A percentile compares a stretch with the other conserved stretches of the same genome.
Evolutionary conservation across 805 yeast genomes (phyloP).

Genomic region (Candida ascalaphidarum): DNA sequence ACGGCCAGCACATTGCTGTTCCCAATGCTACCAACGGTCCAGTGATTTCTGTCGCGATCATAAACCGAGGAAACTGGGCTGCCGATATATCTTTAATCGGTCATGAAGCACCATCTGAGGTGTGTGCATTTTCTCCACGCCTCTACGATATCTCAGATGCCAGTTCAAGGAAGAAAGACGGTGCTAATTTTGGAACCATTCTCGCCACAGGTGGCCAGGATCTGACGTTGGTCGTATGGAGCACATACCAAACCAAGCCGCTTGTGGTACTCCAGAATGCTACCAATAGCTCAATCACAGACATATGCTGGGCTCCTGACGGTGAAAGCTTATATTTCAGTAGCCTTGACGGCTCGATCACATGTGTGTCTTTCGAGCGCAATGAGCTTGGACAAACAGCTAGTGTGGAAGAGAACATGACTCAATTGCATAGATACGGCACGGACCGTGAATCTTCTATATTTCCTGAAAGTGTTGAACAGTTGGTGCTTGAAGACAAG

Average conservation of each 20-base stretch:
- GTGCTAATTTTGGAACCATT: conserved; percentile 47
- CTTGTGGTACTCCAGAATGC: conserved; percentile 73
- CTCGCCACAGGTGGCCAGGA: conserved; percentile 98
- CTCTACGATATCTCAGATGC: conserved; percentile 38
- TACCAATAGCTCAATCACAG: conserved; percentile 73
- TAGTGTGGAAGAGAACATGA: conserved; percentile 51
- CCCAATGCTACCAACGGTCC: conserved; percentile 86
- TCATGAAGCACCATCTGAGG: conserved; percentile 82
- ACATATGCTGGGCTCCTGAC: conserved; percentile 79
- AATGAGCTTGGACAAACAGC: conserved; percentile 62
- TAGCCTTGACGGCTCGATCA: conserved; percentile 79
- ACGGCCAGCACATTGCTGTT: conserved; percentile 78
- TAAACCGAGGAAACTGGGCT: conserved; percentile 76
- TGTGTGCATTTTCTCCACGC: conserved; percentile 66
- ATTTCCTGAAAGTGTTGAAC: conserved; percentile 82
- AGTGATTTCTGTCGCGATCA: conserved; percentile 62
- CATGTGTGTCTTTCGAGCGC: conserved; percentile 54
- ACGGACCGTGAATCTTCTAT: conserved; percentile 77
- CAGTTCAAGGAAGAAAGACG: conserved; percentile 8
- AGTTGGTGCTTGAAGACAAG: conserved; percentile 62
- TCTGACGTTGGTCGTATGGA: conserved; percentile 82
- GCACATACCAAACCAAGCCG: conserved; percentile 68
- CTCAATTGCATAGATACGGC: conserved; percentile 75
- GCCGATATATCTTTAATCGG: conserved; percentile 69
- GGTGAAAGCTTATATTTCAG: conserved; percentile 69